Evolutionary conservation across 176 grass and related monocot genomes (phyloP), one percentile per base, ranked within the genome.

Genomic region (Oryza longistaminata): DNA sequence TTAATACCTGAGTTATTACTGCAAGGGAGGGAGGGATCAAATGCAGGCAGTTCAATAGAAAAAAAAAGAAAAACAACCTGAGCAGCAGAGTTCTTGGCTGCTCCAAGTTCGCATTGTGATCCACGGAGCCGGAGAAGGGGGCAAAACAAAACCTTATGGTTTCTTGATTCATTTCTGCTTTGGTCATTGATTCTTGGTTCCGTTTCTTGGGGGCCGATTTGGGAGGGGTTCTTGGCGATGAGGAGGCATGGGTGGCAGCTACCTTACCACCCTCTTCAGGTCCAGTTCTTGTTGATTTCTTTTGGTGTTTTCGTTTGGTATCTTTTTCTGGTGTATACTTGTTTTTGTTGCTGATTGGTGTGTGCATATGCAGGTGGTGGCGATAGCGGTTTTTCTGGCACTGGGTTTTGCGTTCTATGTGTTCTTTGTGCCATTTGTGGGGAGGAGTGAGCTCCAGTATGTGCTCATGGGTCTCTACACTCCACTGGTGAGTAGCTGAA

Each of bases 161-260:
- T 24, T 71, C 48, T 71, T 39, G 67, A 31, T 74, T 19, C 45
- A 11, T 48, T 19, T 19, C 14, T 17, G 44, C 14, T 15, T 74
- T 74, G 15, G 25, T 78, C 48, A 46, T 88, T 78, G 62, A 46
- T 88, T 44, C 12, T 68, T 24, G 24, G 11, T 24, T 60, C 43
- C 37, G 9, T 25, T 64, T 19, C 27, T 73, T 40, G 39, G 53
- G 22, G 25, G 5, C 35, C 6, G 26, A 45, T 62, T 71, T 62
- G 6, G 40, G 8, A 53, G 22, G 26, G 21, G n/a, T 15, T 44
- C 60, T 40, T 49, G 76, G 53, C 45, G 44, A 96, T 96, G 94
- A 96, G 94, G 88, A 80, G 87, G 81, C 88, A 96, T 87, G 94
- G 94, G 7, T 96, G 94, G 94, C 86, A 96, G 78, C 86, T 96